A percentile compares a stretch with the other conserved stretches of the same genome.
Evolutionary conservation across 345 rosid genomes (phyloP).

Genomic region (Salix arbutifolia): DNA sequence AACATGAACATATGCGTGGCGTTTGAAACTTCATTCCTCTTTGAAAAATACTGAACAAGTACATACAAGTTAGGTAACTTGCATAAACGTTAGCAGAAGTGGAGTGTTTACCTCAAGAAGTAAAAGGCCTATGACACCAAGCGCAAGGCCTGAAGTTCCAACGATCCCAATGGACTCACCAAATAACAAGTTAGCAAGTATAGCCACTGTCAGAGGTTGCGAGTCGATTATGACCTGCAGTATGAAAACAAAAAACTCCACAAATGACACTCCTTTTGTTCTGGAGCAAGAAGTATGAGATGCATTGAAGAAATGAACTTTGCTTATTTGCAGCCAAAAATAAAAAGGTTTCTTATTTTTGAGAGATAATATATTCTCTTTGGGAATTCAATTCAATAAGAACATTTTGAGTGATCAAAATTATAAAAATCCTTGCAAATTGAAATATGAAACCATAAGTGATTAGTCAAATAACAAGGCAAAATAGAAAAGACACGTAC

Average conservation of each 20-base stretch:
- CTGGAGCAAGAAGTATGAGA: no score
- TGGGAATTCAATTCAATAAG: background rate
- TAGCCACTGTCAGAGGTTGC: slow-evolving; percentile 83
- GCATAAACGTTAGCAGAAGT: background rate
- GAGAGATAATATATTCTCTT: background rate
- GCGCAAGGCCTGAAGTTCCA: slow-evolving; percentile 71
- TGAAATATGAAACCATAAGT: background rate
- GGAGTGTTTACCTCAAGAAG: slow-evolving; percentile 67
- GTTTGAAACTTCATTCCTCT: no score
- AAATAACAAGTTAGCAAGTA: slow-evolving; percentile 73
- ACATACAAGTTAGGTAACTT: background rate
- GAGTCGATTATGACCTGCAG: slow-evolving; percentile 89
- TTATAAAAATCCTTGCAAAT: background rate
- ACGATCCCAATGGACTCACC: slow-evolving; percentile 78
- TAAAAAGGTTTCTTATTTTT: background rate
- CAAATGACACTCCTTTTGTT: background rate
- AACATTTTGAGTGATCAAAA: background rate
- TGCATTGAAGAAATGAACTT: background rate
- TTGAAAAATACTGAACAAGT: background rate
- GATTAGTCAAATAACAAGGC: slow-evolving; percentile 3
- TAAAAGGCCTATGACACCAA: slow-evolving; percentile 81
- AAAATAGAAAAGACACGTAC: slow-evolving; percentile 29
- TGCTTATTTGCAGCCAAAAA: background rate
- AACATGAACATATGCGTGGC: no score
- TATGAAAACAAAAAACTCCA: background rate